Base-by-base conservation (phyloP, 1,139 yeast species). In the Blastobotrys apis region DNA sequence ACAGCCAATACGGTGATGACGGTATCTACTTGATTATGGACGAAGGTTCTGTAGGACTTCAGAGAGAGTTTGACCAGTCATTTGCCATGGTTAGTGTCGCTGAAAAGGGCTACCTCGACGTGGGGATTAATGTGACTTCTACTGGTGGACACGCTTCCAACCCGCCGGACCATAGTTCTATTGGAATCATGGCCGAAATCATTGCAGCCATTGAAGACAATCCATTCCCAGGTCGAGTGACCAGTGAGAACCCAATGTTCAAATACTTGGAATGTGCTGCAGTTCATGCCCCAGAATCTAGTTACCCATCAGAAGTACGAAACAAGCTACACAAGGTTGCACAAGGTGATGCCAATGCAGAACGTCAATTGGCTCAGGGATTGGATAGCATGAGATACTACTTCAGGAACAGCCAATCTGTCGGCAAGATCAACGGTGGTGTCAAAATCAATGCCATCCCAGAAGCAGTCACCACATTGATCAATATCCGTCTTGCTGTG, bases 101-200 rank as follows among this genome's bases (percentile, higher is more conserved):
- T 26, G 92, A 83, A 57, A 82, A 82, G 66, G 90, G 92, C 1
- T 76, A 76, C 51, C 56, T 78, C 30, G 83, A 81, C 54, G 59
- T 77, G 16, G 57, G 64, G n/a, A 66, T 80, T 33, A 66, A 71
- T 6, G 63, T 82, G 31, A 67, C 66, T 31, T 77, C 82, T 2
- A 75, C 78, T n/a, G 90, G 90, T 43, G 90, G 90, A 3, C 90
- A 82, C 55, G 78, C 87, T 1, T 78, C 85, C 5, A 65, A 74
- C 25, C 90, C 90, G 4, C 84, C 84, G 6, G 77, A 73, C 48
- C 86, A 81, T 57, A 82, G 87, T 1, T 73, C 82, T 15, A 81
- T 83, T 59, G 90, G 90, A 12, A 73, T 83, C 37, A 68, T 80
- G 51, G 71, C 83, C 1, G 76, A 77, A 47, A 63, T 82, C 47